These are phyloP conservation scores for Podaxis sp. DNA, from an alignment of 768 basidiomycete genomes.

Conservation along the genomic window DNA sequence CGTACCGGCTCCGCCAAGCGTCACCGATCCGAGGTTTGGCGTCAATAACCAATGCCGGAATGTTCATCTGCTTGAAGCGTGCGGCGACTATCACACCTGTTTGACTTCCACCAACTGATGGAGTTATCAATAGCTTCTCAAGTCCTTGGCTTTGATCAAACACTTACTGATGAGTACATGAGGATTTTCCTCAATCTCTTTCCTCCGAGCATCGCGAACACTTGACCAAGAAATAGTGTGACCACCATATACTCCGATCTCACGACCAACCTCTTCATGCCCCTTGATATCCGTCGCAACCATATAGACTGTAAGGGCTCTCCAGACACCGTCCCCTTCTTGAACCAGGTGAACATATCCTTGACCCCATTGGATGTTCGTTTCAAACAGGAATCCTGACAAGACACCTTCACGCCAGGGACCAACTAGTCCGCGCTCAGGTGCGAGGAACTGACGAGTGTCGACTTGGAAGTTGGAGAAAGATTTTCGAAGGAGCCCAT, in stretches of 20 bases:
- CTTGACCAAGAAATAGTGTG: slow-evolving; percentile 4
- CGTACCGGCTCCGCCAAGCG: slow-evolving; percentile 8
- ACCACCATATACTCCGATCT: slow-evolving; percentile 6
- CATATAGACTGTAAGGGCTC: slow-evolving; percentile 5
- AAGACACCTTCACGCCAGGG: neutral
- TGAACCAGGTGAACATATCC: neutral
- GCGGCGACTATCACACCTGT: slow-evolving; percentile 2
- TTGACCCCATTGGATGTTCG: slow-evolving; percentile 7
- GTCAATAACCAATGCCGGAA: slow-evolving; percentile 7
- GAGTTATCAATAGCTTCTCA: neutral
- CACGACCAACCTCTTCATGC: slow-evolving; percentile 3
- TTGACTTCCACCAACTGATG: slow-evolving; percentile 6
- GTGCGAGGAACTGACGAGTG: neutral
- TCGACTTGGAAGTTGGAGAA: slow-evolving; percentile 11
- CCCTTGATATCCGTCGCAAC: slow-evolving; percentile 5
- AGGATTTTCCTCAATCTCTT: slow-evolving; percentile 1
- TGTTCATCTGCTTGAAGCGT: slow-evolving; percentile 11
- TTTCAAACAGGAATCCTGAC: slow-evolving; percentile 9
- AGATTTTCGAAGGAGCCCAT: neutral
- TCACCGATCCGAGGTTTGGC: slow-evolving; percentile 5
- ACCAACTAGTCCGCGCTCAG: neutral
- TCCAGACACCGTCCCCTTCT: slow-evolving; percentile 6
- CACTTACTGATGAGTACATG: slow-evolving; percentile 6
- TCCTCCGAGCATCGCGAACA: neutral
- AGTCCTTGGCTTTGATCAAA: neutral